Percentiles rank a stretch among this genome's conserved stretches.
phyloP scores from a whole-genome alignment of 169 alveolate genomes.

The Cryptosporidium andersoni region DNA sequence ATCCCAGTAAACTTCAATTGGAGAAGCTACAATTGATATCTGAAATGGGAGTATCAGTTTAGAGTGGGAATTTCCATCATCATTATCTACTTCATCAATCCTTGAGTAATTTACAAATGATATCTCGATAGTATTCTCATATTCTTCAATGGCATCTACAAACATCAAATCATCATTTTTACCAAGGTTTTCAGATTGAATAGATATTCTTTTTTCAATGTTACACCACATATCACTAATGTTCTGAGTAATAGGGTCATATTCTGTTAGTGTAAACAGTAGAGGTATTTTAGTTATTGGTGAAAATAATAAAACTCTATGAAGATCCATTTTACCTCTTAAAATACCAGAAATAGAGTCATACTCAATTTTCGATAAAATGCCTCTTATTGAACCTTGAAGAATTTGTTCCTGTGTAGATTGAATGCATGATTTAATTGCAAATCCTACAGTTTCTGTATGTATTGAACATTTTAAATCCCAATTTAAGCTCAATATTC shows the following conservation, averaged over 20 bases:
- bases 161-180: constrained; percentile 12
- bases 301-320: constrained; percentile 46
- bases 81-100: background rate
- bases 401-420: background rate
- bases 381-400: constrained; percentile 53
- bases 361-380: constrained; percentile 18
- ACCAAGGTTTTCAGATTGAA: background rate
- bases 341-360: constrained; percentile 22
- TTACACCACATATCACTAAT: constrained; percentile 16
- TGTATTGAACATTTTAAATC: constrained; percentile 36
- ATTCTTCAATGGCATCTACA: constrained; percentile 66
- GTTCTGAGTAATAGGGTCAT: constrained; percentile 23
- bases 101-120: constrained; percentile 8
- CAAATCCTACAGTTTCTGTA: constrained; percentile 37
- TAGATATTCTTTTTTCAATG: constrained; percentile 17
- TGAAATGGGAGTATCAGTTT: background rate
- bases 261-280: constrained; percentile 27
- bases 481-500: constrained; percentile 27
- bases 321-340: constrained; percentile 27
- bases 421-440: constrained; percentile 16
- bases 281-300: constrained; percentile 43
- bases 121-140: constrained; percentile 53
- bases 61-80: background rate
- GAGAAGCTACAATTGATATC: constrained; percentile 39
- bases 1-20: constrained; percentile 64